phyloP scores from a whole-genome alignment of 352 stramenopile species.

The Globisporangium radiosum region DNA sequence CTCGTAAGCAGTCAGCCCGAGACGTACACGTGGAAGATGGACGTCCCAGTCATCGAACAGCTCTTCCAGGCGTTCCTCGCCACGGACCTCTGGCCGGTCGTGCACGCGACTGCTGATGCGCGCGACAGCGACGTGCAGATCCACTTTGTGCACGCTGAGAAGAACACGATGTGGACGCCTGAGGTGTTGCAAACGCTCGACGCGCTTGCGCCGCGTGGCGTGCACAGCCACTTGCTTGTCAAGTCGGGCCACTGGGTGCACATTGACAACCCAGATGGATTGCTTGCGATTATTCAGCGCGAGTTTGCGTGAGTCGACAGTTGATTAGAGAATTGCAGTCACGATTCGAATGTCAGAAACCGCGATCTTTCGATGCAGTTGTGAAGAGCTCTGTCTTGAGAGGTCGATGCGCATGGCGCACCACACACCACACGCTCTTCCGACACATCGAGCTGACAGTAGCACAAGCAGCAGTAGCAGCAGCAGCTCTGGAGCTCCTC shows the following conservation, averaged over 20 bases:
- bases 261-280: constrained; percentile 70
- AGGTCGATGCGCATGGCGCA: neutral
- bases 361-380: no score
- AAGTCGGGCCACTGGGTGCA: constrained; percentile 84
- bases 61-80: constrained; percentile 64
- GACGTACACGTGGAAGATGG: constrained; percentile 79
- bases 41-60: constrained; percentile 64
- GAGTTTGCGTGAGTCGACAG: neutral
- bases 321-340: neutral
- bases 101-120: constrained; percentile 17
- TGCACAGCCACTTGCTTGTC: constrained; percentile 60
- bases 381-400: no score
- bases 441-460: neutral
- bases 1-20: constrained; percentile 39
- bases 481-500: no score
- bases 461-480: neutral
- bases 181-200: constrained; percentile 38
- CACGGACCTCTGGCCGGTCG: constrained; percentile 62
- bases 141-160: constrained; percentile 73
- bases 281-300: constrained; percentile 60
- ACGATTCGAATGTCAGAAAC: neutral
- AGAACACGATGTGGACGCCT: constrained; percentile 72
- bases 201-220: constrained; percentile 28
- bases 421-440: neutral
- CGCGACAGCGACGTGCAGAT: constrained; percentile 34